Conservation (phyloP, 108 stramenopile species). For the Discostella stelligeroides region DNA sequence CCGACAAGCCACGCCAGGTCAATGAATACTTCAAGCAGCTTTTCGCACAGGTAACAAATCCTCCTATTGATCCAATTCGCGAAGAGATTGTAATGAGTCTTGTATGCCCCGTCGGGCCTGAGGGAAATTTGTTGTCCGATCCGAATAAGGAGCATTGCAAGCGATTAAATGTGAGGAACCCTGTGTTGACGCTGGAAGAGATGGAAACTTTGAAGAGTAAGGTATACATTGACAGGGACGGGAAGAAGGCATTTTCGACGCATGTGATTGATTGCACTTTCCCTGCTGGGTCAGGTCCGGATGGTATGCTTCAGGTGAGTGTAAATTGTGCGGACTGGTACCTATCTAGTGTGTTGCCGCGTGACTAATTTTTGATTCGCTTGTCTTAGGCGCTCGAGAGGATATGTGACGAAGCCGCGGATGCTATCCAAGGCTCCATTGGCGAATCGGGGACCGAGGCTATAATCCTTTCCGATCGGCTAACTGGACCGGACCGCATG, state of each 20-base stretch:
- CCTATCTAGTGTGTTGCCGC: background rate
- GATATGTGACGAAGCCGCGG: slow-evolving; percentile 92
- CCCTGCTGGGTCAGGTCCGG: slow-evolving; percentile 82
- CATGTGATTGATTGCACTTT: slow-evolving; percentile 93
- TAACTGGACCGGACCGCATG: slow-evolving; percentile 88
- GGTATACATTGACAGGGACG: slow-evolving; percentile 65
- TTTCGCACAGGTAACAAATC: slow-evolving; percentile 98
- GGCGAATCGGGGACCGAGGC: slow-evolving; percentile 85
- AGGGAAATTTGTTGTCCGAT: slow-evolving; percentile 89
- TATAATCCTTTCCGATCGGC: slow-evolving; percentile 88
- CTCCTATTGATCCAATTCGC: slow-evolving; percentile 97
- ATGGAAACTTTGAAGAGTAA: slow-evolving; percentile 92
- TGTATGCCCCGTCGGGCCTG: slow-evolving; percentile 94
- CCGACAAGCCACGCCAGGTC: slow-evolving; percentile 90
- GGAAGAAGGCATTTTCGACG: slow-evolving; percentile 74
- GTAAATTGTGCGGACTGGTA: background rate
- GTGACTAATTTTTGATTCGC: background rate
- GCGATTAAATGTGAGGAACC: slow-evolving; percentile 88
- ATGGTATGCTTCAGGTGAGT: slow-evolving; percentile 89
- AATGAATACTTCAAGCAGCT: slow-evolving; percentile 99
- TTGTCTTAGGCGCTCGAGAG: slow-evolving; percentile 79
- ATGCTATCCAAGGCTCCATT: slow-evolving; percentile 85
- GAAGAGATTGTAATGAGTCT: slow-evolving; percentile 99
- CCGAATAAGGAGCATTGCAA: slow-evolving; percentile 74
- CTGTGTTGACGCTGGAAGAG: slow-evolving; percentile 91